These are phyloP conservation scores for Arabidopsis suecica DNA, from an alignment of 345 rosid species.

Conservation along the genomic window DNA sequence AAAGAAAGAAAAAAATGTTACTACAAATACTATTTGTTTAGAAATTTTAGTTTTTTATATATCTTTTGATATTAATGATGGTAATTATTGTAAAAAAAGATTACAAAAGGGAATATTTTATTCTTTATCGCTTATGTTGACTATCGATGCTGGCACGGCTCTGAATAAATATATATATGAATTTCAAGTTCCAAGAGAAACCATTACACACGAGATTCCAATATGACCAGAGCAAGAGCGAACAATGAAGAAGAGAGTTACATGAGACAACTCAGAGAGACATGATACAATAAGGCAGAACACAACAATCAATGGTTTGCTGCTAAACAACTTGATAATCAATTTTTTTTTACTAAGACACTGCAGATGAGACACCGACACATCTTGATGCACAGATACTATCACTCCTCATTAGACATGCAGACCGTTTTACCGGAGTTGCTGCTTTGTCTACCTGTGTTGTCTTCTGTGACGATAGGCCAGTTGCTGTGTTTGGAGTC, in stretches of 20 bases:
- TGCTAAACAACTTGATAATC: constrained; percentile 47
- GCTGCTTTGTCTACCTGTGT: constrained; percentile 46
- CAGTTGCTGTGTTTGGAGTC: constrained; percentile 40
- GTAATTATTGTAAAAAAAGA: too few species aligned
- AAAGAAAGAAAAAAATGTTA: too few species aligned
- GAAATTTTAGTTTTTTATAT: too few species aligned
- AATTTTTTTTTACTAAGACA: constrained; percentile 31
- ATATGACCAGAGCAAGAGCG: constrained; percentile 2
- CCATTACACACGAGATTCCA: constrained; percentile 42
- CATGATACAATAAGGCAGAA: constrained; percentile 41
- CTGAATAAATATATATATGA: constrained; percentile 11
- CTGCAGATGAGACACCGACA: constrained; percentile 50
- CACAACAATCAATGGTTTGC: constrained; percentile 51
- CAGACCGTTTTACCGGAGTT: constrained; percentile 50
- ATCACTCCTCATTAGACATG: constrained; percentile 66
- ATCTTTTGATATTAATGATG: too few species aligned
- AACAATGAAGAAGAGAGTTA: constrained; percentile 24
- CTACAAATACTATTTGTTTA: too few species aligned
- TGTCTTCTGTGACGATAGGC: constrained; percentile 45
- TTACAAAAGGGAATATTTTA: too few species aligned
- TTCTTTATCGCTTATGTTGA: too few species aligned
- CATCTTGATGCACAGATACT: constrained; percentile 78
- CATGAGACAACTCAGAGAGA: constrained; percentile 21
- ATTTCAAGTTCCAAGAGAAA: constrained; percentile 50
- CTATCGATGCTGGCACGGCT: too few species aligned